A percentile compares a stretch with the other conserved stretches of the same genome.
phyloP scores from a whole-genome alignment of 805 yeast species.

The Metahyphopichia silvanorum region DNA sequence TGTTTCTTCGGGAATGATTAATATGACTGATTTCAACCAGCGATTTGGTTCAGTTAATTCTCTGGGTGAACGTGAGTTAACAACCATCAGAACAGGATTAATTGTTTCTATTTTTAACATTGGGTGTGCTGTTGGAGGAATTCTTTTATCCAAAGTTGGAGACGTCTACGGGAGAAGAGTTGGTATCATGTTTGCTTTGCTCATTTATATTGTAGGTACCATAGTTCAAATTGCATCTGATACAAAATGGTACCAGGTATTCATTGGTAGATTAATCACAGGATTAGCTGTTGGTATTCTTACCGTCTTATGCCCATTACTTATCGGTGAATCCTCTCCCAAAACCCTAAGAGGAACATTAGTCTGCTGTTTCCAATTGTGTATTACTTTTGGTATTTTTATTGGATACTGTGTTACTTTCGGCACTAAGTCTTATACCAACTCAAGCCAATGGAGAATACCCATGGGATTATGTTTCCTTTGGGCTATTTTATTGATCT shows the following conservation, averaged over 20 bases:
- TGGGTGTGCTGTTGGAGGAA: conserved; percentile 74
- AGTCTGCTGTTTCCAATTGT: conserved; percentile 67
- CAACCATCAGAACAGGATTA: conserved; percentile 49
- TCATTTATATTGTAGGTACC: conserved; percentile 59
- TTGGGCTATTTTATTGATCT: conserved; percentile 50
- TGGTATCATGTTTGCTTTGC: conserved; percentile 52
- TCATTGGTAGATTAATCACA: conserved; percentile 59
- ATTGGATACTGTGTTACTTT: conserved; percentile 66
- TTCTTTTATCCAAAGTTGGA: conserved; percentile 53
- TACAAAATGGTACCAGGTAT: conserved; percentile 57
- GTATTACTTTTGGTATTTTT: conserved; percentile 68
- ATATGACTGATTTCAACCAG: conserved; percentile 52
- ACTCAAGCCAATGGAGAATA: conserved; percentile 64
- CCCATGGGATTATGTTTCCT: conserved; percentile 56
- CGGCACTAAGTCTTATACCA: conserved; percentile 53
- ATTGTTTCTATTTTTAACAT: conserved; percentile 58
- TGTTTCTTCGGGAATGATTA: conserved; percentile 69
- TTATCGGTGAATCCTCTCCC: conserved; percentile 70
- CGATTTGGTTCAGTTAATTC: conserved; percentile 48
- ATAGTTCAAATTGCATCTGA: conserved; percentile 57
- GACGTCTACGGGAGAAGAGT: conserved; percentile 60
- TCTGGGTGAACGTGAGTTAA: conserved; percentile 40
- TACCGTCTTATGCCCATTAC: conserved; percentile 63
- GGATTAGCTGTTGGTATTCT: conserved; percentile 77
- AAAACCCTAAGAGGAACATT: conserved; percentile 68